A percentile compares a stretch with the other conserved stretches of the same genome.
phyloP scores from a whole-genome alignment of 495 filamentous ascomycete genomes.

The Amniculicola lignicola region DNA sequence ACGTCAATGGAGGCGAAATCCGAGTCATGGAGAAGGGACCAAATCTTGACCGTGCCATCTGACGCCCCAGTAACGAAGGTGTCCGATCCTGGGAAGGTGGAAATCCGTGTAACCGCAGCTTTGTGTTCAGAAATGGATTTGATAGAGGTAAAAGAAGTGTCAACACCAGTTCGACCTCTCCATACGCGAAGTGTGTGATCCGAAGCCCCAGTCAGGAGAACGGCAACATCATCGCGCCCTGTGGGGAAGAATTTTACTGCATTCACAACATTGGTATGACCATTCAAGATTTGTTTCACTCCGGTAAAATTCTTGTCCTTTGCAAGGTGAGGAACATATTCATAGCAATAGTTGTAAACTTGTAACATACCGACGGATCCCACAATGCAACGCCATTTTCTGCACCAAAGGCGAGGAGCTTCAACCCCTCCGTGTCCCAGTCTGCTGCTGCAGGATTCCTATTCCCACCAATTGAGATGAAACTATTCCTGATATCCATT shows the following conservation, averaged over 20 bases:
- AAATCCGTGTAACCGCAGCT: constrained; percentile 76
- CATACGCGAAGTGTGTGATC: constrained; percentile 79
- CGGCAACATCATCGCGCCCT: constrained; percentile 45
- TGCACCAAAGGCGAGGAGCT: constrained; percentile 82
- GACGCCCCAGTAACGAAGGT: constrained; percentile 72
- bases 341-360: too few relatives aligned
- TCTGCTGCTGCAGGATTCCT: constrained; percentile 85
- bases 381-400: constrained; percentile 86
- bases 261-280: constrained; percentile 79
- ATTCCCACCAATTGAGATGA: constrained; percentile 84
- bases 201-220: constrained; percentile 75
- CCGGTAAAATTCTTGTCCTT: constrained; percentile 55
- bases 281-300: constrained; percentile 66
- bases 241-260: constrained; percentile 73
- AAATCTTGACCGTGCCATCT: constrained; percentile 79
- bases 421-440: constrained; percentile 65
- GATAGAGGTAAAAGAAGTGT: constrained; percentile 43
- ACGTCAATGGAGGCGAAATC: constrained; percentile 39
- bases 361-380: constrained; percentile 67
- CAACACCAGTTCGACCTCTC: constrained; percentile 39
- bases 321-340: not conserved
- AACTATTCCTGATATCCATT: constrained; percentile 44
- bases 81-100: constrained; percentile 50
- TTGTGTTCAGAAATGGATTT: constrained; percentile 61
- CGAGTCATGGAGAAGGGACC: constrained; percentile 54